Base-by-base conservation (phyloP, 2,329 filamentous ascomycete species). In the Scedosporium boydii region DNA sequence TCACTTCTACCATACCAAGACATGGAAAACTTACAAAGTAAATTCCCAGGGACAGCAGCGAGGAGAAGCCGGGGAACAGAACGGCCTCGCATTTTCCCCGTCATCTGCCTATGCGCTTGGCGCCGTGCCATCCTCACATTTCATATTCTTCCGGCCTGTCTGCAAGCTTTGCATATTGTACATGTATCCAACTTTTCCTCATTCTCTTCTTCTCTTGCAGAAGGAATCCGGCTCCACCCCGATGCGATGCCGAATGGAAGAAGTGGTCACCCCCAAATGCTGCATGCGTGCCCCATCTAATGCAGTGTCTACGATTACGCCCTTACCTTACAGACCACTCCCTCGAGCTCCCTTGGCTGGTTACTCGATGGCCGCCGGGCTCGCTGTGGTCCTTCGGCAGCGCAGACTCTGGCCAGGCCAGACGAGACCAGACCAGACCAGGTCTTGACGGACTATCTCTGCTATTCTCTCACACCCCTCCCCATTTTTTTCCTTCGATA, bases 231-330 rank as follows among this genome's bases (percentile, higher is more conserved):
- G 46, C 21, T 51, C 46, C 21, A 23, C 16, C 46, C 46, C 46
- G 14, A 51, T 51, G 46, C 34, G 9, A 38, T 14, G 34, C 34
- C 34, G 44, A 48, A 21, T 18, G 44, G 18, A 21, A 48, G 44
- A 48, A 21, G 18, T 7, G 18, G 44, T 7, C n/a, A 48, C 44
- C 44, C 44, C 38, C 26, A n/a, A 29, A 26, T 46, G 14, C 59
- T 60, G 59, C 59, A 60, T 60, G 59, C 59, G 59, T 60, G 59
- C 59, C 59, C 44, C 59, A 60, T 51, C 12, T 23, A 27, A 44
- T 51, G 44, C 26, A 16, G 16, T 48, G 44, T 27, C 41, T 59
- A 59, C 38, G 41, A 26, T 46, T 46, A 59, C 58, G 58, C 58
- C 58, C 58, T 44, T 34, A 23, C 38, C 18, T 18, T 27, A n/a